Conservation (phyloP, 2,329 filamentous ascomycete genomes). For the Pyrenochaeta sp. region DNA sequence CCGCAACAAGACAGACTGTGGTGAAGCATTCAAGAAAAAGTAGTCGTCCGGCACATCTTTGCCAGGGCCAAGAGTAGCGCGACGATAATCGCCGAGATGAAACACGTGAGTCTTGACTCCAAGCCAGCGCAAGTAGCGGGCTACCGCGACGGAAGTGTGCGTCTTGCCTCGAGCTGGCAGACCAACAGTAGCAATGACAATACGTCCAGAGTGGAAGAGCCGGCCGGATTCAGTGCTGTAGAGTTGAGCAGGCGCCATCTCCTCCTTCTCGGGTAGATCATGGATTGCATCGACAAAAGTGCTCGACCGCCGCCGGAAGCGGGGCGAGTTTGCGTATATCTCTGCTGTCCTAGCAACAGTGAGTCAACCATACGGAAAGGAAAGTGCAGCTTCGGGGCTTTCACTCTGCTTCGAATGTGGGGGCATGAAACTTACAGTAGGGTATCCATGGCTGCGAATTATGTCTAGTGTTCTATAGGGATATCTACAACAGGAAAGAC, state of each 20-base stretch:
- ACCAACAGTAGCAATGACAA: slow-evolving; percentile 96
- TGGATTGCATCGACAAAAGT: slow-evolving; percentile 98
- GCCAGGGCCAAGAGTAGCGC: slow-evolving; percentile 85
- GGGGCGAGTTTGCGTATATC: slow-evolving; percentile 87
- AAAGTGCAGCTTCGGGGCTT: slow-evolving; percentile 6
- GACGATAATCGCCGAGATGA: slow-evolving; percentile 93
- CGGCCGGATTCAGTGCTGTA: slow-evolving; percentile 98
- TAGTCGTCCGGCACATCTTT: slow-evolving; percentile 94
- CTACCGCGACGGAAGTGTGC: slow-evolving; percentile 95
- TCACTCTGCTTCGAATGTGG: slow-evolving; percentile 25
- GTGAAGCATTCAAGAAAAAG: slow-evolving; percentile 94
- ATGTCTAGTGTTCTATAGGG: slow-evolving; percentile 10
- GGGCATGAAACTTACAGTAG: slow-evolving; percentile 62
- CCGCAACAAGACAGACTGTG: slow-evolving; percentile 87
- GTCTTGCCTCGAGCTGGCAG: slow-evolving; percentile 96
- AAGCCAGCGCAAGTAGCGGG: slow-evolving; percentile 94
- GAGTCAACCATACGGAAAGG: slow-evolving; percentile 19
- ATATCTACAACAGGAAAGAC: slow-evolving; percentile 9
- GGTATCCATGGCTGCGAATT: slow-evolving; percentile 63
- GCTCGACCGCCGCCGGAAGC: slow-evolving; percentile 90
- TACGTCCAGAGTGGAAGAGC: slow-evolving; percentile 95
- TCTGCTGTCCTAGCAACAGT: slow-evolving; percentile 76
- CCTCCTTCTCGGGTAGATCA: slow-evolving; percentile 82
- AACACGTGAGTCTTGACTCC: slow-evolving; percentile 98
- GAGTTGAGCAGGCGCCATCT: slow-evolving; percentile 92